These are phyloP conservation scores for Chondrus crispus DNA, from an alignment of 23 red algal genomes.

Conservation along the genomic window DNA sequence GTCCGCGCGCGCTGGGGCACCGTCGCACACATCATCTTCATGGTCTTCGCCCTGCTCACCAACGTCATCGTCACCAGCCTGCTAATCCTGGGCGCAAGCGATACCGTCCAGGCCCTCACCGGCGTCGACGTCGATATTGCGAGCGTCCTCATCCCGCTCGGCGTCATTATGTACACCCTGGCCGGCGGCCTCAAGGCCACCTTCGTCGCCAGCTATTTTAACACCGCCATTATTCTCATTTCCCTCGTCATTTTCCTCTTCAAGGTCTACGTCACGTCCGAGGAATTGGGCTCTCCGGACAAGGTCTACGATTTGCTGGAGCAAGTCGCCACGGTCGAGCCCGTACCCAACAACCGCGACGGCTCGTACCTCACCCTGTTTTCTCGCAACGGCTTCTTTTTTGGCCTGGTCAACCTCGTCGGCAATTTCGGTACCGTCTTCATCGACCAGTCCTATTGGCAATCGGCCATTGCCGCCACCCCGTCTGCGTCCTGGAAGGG, in stretches of 20 bases:
- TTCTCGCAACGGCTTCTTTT: constrained; percentile 77
- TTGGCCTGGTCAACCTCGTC: constrained; percentile 82
- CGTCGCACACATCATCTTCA: constrained; percentile 57
- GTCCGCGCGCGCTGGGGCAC: constrained; percentile 70
- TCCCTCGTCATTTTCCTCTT: constrained; percentile 52
- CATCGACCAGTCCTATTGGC: constrained; percentile 83
- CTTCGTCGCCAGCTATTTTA: constrained; percentile 79
- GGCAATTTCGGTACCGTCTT: constrained; percentile 81
- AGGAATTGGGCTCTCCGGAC: constrained; percentile 42
- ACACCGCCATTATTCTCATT: constrained; percentile 66
- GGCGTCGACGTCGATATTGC: constrained; percentile 76
- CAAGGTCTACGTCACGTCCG: constrained; percentile 38
- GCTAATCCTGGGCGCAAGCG: constrained; percentile 63
- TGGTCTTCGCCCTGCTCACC: constrained; percentile 55
- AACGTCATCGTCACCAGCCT: constrained; percentile 68
- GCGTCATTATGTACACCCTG: constrained; percentile 87
- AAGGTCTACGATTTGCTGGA: constrained; percentile 23
- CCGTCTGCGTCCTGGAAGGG: constrained; percentile 76
- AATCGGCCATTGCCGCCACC: constrained; percentile 74
- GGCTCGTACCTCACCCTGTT: constrained; percentile 80
- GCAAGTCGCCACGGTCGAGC: constrained; percentile 10
- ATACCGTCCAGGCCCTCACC: constrained; percentile 55
- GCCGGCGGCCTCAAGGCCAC: constrained; percentile 82
- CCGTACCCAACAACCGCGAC: constrained; percentile 56
- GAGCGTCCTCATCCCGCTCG: constrained; percentile 72